These are phyloP conservation scores for Fusarium sacchari DNA, from an alignment of 2,329 filamentous ascomycete genomes.

Conservation along the genomic window DNA sequence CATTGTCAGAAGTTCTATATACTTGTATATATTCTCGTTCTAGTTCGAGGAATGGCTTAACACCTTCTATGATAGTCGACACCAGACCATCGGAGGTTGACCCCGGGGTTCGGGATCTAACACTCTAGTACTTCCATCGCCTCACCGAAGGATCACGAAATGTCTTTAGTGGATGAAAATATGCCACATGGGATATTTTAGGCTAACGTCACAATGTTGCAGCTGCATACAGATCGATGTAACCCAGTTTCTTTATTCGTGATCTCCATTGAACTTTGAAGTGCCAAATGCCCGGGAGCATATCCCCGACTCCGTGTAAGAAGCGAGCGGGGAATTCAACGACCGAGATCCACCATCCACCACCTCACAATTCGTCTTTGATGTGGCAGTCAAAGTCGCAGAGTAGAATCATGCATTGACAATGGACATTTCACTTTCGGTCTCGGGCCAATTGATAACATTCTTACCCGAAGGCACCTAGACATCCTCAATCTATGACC, in stretches of 20 bases:
- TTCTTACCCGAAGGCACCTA: not conserved
- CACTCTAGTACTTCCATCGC: rapidly evolving
- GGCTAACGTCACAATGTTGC: not conserved
- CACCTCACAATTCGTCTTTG: not conserved
- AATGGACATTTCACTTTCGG: not conserved
- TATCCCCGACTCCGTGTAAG: constrained; percentile 32
- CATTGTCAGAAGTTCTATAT: not conserved
- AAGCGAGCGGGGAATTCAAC: constrained; percentile 29
- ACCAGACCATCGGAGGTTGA: not conserved
- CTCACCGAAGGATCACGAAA: not conserved
- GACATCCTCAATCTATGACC: not conserved
- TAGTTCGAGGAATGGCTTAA: not conserved
- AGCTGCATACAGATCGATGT: not conserved
- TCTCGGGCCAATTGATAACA: not conserved
- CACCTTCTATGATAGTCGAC: not conserved
- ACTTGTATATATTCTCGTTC: not conserved
- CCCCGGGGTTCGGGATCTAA: not conserved
- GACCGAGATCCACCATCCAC: constrained; percentile 29
- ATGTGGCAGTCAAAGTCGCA: not conserved
- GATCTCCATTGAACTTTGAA: not conserved
- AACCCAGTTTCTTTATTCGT: not conserved
- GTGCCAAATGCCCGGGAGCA: constrained; percentile 12
- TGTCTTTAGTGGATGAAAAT: not conserved
- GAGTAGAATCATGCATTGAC: not conserved
- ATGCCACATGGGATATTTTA: not conserved